Evolutionary conservation across 441 rosid species (phyloP).

Genomic region (Gossypium gossypioides): DNA sequence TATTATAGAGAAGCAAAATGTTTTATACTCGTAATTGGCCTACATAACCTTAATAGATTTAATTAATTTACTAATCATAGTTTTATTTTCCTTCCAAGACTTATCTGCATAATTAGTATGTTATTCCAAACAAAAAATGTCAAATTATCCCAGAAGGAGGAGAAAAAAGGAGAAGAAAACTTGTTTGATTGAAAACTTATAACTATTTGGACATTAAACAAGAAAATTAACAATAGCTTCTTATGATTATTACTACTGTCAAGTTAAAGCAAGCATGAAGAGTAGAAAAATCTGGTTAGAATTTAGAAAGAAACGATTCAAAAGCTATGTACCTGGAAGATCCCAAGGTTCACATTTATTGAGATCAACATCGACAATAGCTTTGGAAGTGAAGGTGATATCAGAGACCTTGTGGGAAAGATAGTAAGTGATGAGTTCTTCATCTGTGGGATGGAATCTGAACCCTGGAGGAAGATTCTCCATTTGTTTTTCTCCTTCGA

Average conservation of each 20-base stretch:
- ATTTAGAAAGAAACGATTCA: neutral
- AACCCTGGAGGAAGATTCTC: slow-evolving; percentile 70
- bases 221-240: neutral
- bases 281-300: neutral
- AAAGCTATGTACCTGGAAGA: slow-evolving; percentile 40
- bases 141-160: neutral
- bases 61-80: neutral
- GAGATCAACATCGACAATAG: slow-evolving; percentile 59
- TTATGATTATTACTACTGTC: neutral
- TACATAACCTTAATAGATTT: neutral
- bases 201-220: neutral
- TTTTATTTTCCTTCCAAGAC: neutral
- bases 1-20: neutral
- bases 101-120: neutral
- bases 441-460: slow-evolving; percentile 68
- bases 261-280: neutral
- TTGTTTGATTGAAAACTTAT: neutral
- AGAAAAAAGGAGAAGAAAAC: neutral
- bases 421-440: slow-evolving; percentile 58
- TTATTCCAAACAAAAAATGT: neutral
- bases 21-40: neutral
- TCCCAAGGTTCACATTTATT: slow-evolving; percentile 76
- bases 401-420: slow-evolving; percentile 45
- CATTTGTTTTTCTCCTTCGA: slow-evolving; percentile 28
- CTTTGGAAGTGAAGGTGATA: slow-evolving; percentile 38